Evolutionary conservation across 805 yeast genomes (phyloP).

Genomic region (Ogataea dorogensis): DNA sequence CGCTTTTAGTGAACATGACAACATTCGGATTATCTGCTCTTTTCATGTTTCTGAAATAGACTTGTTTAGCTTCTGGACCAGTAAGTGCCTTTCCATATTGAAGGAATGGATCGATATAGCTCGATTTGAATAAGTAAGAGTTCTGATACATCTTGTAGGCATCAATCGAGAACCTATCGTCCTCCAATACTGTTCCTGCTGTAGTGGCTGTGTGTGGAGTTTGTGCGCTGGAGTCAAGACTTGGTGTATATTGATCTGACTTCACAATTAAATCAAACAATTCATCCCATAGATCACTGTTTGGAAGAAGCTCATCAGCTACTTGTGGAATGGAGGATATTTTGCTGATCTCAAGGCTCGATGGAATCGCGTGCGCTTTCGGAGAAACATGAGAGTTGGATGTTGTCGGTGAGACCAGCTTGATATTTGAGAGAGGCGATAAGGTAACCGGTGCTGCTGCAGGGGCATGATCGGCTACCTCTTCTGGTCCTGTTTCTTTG

Average conservation of each 20-base stretch:
- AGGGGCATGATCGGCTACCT: too few relatives aligned
- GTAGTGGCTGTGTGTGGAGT: too few relatives aligned
- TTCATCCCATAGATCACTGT: slow-evolving; percentile 15
- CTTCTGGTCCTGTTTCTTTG: too few relatives aligned
- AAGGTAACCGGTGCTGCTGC: background rate
- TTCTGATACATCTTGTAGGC: slow-evolving; percentile 15
- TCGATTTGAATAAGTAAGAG: slow-evolving; percentile 12
- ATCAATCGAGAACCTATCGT: slow-evolving; percentile 16
- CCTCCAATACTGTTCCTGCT: background rate
- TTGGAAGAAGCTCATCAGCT: background rate
- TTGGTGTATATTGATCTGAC: slow-evolving; percentile 1
- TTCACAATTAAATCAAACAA: slow-evolving; percentile 14
- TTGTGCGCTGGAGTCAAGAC: background rate
- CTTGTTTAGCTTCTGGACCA: background rate
- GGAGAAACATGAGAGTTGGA: too few relatives aligned
- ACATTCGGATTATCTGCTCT: slow-evolving; percentile 2
- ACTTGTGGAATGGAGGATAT: background rate
- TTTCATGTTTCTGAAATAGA: slow-evolving; percentile 9
- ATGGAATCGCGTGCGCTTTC: too few relatives aligned
- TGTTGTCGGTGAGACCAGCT: too few relatives aligned
- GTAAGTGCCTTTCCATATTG: background rate
- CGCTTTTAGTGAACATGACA: slow-evolving; percentile 6
- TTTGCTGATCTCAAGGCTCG: background rate
- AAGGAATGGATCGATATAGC: slow-evolving; percentile 14
- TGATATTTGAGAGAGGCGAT: background rate